A percentile compares a stretch with the other conserved stretches of the same genome.
Conservation (phyloP, 2,329 filamentous ascomycete species). For the Cercospora janseana region DNA sequence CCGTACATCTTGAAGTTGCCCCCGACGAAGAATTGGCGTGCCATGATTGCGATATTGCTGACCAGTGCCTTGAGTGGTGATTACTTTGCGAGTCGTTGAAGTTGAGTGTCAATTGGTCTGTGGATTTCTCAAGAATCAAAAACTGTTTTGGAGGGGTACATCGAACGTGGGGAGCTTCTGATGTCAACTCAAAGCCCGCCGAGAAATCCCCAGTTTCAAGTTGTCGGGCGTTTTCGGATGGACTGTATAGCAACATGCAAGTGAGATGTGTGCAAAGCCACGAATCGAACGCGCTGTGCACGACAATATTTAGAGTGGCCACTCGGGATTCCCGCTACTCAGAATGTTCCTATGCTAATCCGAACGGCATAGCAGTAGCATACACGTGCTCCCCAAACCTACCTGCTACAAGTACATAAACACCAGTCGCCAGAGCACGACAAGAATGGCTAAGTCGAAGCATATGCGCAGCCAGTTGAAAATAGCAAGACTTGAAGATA, state of each 20-base stretch:
- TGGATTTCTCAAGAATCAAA: neutral
- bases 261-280: too few relatives aligned
- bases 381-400: slow-evolving; percentile 16
- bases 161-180: slow-evolving; percentile 6
- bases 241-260: neutral
- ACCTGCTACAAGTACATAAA: slow-evolving; percentile 21
- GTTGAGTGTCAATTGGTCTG: neutral
- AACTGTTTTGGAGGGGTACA: slow-evolving; percentile 5
- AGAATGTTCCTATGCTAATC: neutral
- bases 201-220: slow-evolving; percentile 3
- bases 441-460: neutral
- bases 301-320: too few relatives aligned
- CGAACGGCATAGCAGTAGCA: neutral
- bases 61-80: neutral
- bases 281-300: too few relatives aligned
- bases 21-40: slow-evolving; percentile 45
- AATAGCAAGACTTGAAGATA: slow-evolving; percentile 17
- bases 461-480: neutral
- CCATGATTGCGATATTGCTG: slow-evolving; percentile 37
- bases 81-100: neutral
- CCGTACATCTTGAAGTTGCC: slow-evolving; percentile 95
- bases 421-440: neutral
- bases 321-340: neutral
- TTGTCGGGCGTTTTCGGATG: slow-evolving; percentile 3
- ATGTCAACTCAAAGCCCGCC: slow-evolving; percentile 1